Conservation (phyloP, 2,329 filamentous ascomycete species). For the Clarireedia paspali region DNA sequence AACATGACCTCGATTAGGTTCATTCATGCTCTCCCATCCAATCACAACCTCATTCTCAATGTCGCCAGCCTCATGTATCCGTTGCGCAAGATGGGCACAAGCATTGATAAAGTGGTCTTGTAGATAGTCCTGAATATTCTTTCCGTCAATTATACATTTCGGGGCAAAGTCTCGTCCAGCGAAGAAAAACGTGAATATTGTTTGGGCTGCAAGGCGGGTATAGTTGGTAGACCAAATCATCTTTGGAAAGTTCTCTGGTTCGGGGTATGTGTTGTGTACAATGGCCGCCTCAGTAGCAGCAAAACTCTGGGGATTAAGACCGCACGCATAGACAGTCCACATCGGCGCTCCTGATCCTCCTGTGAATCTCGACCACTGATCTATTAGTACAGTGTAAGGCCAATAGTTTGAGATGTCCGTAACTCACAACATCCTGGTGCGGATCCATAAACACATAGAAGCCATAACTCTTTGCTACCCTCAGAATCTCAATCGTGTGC, state of each 20-base stretch:
- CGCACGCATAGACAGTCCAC: slow-evolving; percentile 95
- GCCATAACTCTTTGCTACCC: slow-evolving; percentile 79
- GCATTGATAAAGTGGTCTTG: slow-evolving; percentile 80
- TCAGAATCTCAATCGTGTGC: slow-evolving; percentile 79
- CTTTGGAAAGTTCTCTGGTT: slow-evolving; percentile 82
- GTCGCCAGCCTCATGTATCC: slow-evolving; percentile 84
- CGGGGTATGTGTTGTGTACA: slow-evolving; percentile 87
- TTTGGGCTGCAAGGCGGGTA: slow-evolving; percentile 74
- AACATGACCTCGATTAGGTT: slow-evolving; percentile 83
- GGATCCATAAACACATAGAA: slow-evolving; percentile 99
- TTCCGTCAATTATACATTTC: slow-evolving; percentile 87
- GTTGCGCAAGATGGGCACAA: slow-evolving; percentile 69
- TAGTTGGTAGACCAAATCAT: slow-evolving; percentile 99
- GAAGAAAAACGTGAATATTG: slow-evolving; percentile 93
- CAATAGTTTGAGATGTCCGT: neutral
- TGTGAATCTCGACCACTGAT: slow-evolving; percentile 79
- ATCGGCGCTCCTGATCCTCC: slow-evolving; percentile 93
- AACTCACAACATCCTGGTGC: slow-evolving; percentile 86
- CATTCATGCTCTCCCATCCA: slow-evolving; percentile 95
- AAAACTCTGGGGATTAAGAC: slow-evolving; percentile 80
- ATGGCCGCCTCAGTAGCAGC: slow-evolving; percentile 82
- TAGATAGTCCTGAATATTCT: slow-evolving; percentile 94
- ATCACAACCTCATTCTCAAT: slow-evolving; percentile 81
- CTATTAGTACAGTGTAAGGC: slow-evolving; percentile 12
- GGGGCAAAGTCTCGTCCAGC: slow-evolving; percentile 86